phyloP scores from a whole-genome alignment of 768 basidiomycete species.

The Pulveroboletus sp. region DNA sequence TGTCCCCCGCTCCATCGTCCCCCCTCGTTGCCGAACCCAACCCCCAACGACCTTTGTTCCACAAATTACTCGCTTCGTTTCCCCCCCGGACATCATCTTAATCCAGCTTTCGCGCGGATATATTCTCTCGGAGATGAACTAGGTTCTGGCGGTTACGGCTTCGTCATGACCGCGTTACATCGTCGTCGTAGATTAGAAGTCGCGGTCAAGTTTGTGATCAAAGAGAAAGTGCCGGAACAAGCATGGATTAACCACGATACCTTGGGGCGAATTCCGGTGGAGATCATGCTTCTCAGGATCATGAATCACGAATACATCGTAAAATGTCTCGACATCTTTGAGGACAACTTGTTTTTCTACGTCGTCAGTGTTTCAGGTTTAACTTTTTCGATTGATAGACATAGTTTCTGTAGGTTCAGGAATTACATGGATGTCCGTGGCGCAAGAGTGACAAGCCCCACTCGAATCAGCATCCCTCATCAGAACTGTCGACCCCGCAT shows the following conservation, averaged over 20 bases:
- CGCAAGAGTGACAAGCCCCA: constrained; percentile 40
- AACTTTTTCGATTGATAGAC: constrained; percentile 1
- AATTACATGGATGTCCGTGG: constrained; percentile 93
- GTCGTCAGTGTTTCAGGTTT: constrained; percentile 49
- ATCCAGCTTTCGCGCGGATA: constrained; percentile 51
- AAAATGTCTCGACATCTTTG: constrained; percentile 77
- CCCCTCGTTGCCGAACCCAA: constrained; percentile 1
- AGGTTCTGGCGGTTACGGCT: constrained; percentile 91
- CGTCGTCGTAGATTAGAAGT: constrained; percentile 61
- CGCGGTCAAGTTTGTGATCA: constrained; percentile 94
- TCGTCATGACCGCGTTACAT: constrained; percentile 84
- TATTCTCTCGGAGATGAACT: constrained; percentile 73
- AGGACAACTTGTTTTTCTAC: constrained; percentile 83
- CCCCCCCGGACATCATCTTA: constrained; percentile 55
- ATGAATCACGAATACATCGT: constrained; percentile 81
- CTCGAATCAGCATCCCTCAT: constrained; percentile 23
- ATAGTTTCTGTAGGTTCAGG: constrained; percentile 62
- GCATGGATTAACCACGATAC: constrained; percentile 54
- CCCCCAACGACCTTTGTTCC: constrained; percentile 14
- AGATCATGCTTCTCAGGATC: constrained; percentile 71
- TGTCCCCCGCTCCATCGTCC: constrained; percentile 2
- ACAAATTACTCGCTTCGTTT: constrained; percentile 48
- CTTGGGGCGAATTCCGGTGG: constrained; percentile 68
- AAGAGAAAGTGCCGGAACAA: constrained; percentile 56
- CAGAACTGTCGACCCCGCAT: constrained; percentile 21